Evolutionary conservation across 768 basidiomycete genomes (phyloP).

Genomic region (Rhizopogon vesiculosus): DNA sequence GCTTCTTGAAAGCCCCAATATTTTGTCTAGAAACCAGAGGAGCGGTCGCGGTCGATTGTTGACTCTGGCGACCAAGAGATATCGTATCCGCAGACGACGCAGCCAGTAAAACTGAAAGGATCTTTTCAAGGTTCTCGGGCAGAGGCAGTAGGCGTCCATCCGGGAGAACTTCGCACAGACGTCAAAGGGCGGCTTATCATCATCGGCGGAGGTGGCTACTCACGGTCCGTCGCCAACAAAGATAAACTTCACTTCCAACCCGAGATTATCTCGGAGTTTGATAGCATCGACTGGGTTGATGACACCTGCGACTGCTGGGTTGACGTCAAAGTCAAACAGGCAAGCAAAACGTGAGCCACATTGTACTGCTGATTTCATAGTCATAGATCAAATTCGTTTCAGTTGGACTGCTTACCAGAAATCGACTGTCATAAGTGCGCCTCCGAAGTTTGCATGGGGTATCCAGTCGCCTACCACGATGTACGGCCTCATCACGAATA

Average conservation of each 20-base stretch:
- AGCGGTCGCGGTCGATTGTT: background rate
- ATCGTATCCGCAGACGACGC: background rate
- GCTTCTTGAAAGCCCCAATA: background rate
- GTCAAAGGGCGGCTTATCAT: constrained; percentile 25
- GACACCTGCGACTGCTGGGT: constrained; percentile 30
- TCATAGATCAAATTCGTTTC: background rate
- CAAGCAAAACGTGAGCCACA: background rate
- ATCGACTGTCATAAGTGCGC: constrained; percentile 20
- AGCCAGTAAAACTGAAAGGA: background rate
- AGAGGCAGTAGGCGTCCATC: background rate
- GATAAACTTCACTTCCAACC: constrained; percentile 14
- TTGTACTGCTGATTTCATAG: background rate
- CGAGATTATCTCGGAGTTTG: constrained; percentile 23
- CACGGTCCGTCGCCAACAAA: constrained; percentile 11
- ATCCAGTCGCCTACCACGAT: constrained; percentile 24
- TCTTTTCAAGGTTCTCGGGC: background rate
- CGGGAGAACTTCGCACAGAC: background rate
- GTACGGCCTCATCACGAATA: constrained; percentile 27
- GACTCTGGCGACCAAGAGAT: background rate
- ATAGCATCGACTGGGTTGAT: constrained; percentile 31
- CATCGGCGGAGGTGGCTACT: constrained; percentile 23
- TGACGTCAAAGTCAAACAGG: constrained; percentile 14
- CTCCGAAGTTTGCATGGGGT: constrained; percentile 28
- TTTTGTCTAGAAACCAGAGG: background rate
- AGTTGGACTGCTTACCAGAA: constrained; percentile 4